These are phyloP conservation scores for Mortierella sp. DNA, from an alignment of 371 early-diverging fungal species.

Conservation along the genomic window DNA sequence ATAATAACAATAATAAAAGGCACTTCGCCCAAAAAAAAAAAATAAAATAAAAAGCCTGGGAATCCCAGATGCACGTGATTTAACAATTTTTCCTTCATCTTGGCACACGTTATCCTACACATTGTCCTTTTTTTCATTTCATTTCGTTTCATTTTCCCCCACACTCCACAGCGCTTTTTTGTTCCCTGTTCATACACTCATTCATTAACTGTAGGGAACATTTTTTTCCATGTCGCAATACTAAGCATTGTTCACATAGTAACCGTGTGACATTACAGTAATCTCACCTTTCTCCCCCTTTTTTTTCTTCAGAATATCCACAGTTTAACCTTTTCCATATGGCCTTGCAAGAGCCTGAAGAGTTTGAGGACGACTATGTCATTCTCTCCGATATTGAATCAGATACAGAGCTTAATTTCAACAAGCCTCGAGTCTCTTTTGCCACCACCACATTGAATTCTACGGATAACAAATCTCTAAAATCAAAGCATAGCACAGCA, in stretches of 20 bases:
- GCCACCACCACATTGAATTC: background rate
- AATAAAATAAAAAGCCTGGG: background rate
- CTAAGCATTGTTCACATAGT: background rate
- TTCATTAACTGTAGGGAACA: background rate
- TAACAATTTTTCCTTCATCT: background rate
- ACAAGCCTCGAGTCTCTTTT: background rate
- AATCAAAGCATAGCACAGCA: background rate
- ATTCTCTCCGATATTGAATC: constrained; percentile 43
- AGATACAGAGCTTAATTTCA: constrained; percentile 9
- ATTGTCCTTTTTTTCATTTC: background rate
- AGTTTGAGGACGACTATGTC: constrained; percentile 45
- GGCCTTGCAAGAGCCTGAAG: constrained; percentile 33
- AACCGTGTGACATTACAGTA: background rate
- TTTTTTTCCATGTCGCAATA: background rate
- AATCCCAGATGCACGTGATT: background rate
- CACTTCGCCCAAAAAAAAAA: constrained; percentile 1
- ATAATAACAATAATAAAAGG: too few relatives aligned
- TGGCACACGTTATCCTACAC: background rate
- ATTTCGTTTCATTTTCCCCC: background rate
- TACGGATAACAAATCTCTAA: background rate
- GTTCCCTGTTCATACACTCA: background rate
- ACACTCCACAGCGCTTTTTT: too few relatives aligned
- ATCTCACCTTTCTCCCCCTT: background rate
- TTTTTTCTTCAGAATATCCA: background rate
- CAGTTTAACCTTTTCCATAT: constrained; percentile 1